Evolutionary conservation across 768 basidiomycete species (phyloP).

Genomic region (Tylopilus rubrobrunneus): DNA sequence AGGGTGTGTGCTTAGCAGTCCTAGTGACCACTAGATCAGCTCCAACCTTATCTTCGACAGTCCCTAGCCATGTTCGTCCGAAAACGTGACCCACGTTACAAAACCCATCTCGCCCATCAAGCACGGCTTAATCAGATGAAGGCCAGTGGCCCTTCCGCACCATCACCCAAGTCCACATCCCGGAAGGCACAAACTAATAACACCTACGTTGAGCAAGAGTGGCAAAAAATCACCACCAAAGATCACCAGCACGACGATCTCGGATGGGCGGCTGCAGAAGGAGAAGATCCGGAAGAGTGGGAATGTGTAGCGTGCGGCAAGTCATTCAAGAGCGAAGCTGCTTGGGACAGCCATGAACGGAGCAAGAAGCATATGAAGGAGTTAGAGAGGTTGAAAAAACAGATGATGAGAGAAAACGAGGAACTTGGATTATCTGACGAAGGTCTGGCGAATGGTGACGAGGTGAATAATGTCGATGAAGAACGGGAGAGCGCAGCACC

Average conservation of each 20-base stretch:
- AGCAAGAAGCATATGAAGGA: conserved; percentile 93
- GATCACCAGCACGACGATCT: conserved; percentile 43
- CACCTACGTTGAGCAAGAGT: conserved; percentile 79
- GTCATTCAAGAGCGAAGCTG: conserved; percentile 84
- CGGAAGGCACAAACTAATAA: conserved; percentile 25
- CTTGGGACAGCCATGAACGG: conserved; percentile 95
- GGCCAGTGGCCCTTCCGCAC: conserved; percentile 28
- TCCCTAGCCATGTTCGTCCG: conserved; percentile 70
- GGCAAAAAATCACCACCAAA: conserved; percentile 67
- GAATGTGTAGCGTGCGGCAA: conserved; percentile 96
- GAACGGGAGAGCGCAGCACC: conserved; percentile 4
- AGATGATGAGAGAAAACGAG: conserved; percentile 75
- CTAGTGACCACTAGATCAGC: neutral
- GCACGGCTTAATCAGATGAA: conserved; percentile 36
- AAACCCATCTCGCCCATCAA: conserved; percentile 51
- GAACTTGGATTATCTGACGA: conserved; percentile 51
- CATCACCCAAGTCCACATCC: conserved; percentile 18
- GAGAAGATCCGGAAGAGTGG: conserved; percentile 74
- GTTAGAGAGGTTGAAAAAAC: conserved; percentile 68
- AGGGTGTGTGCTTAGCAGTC: conserved; percentile 48
- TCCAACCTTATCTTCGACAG: conserved; percentile 34
- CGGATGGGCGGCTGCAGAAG: conserved; percentile 73
- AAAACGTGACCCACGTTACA: conserved; percentile 89
- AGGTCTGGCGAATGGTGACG: conserved; percentile 25
- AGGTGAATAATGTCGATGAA: conserved; percentile 10